phyloP scores from a whole-genome alignment of 1,284 basidiomycete species.

The Peniophora sp. region DNA sequence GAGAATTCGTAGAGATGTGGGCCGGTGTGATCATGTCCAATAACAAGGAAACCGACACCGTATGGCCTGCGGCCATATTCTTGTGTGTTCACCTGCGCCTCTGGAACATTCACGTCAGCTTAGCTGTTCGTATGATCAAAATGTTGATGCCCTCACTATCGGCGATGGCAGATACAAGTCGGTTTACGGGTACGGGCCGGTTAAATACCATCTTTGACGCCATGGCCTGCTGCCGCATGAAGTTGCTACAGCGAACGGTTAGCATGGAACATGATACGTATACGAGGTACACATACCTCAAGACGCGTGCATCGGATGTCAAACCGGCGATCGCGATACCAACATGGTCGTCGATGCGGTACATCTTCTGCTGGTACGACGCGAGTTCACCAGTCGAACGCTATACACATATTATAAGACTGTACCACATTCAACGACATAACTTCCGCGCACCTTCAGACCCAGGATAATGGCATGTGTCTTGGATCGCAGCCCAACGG shows the following conservation, averaged over 20 bases:
- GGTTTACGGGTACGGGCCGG: constrained; percentile 88
- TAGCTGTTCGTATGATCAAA: constrained; percentile 6
- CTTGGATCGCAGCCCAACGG: constrained; percentile 91
- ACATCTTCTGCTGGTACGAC: constrained; percentile 99
- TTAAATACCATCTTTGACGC: constrained; percentile 92
- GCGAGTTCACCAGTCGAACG: constrained; percentile 98
- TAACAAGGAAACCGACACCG: constrained; percentile 97
- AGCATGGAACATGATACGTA: constrained; percentile 1
- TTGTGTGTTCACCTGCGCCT: constrained; percentile 98
- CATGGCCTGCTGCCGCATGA: constrained; percentile 99
- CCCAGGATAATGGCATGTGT: constrained; percentile 93
- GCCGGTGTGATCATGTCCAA: constrained; percentile 90
- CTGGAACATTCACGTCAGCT: constrained; percentile 31
- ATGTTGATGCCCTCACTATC: constrained; percentile 61
- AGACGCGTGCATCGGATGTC: constrained; percentile 94
- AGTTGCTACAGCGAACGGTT: constrained; percentile 63
- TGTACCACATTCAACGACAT: background rate
- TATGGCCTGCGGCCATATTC: constrained; percentile 97
- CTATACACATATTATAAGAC: constrained; percentile 32
- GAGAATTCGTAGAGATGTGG: constrained; percentile 99
- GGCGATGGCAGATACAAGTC: constrained; percentile 89
- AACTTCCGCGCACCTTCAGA: constrained; percentile 63
- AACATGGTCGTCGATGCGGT: constrained; percentile 98
- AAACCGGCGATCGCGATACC: constrained; percentile 98
- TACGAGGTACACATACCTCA: constrained; percentile 56